Base-by-base conservation (phyloP, 768 basidiomycete species). In the Boletus fagicola region DNA sequence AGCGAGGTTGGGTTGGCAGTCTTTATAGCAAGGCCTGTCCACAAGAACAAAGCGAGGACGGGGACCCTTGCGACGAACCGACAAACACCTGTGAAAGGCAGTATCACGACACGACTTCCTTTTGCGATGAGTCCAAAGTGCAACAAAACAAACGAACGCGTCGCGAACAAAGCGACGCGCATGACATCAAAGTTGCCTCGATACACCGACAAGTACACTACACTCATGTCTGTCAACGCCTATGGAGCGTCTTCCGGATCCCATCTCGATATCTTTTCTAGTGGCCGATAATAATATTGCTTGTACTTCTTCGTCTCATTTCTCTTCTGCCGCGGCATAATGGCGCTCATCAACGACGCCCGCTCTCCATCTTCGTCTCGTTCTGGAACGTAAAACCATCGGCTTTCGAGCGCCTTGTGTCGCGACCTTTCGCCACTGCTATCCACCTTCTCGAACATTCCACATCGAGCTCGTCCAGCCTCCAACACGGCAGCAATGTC, bases 261-360 rank as follows among this genome's bases (percentile, higher is more conserved):
- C 88, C 88, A 90, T 63, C 83, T 75, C 44, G 83, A 81, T 24
- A 87, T 84, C 74, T 87, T 90, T 31, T 75, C 85, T 58, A 92
- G 72, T 10, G 90, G 90, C 30, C 79, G 78, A 74, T 85, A 92
- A 72, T 92, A 92, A 73, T 92, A 92, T 69, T 90, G 87, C 70
- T 92, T 92, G 59, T 86, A 88, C 74, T 90, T 87, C 79, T 87
- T 90, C 69, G 88, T 92, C 72, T 83, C 87, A 47, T 74, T 84
- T 53, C 90, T 75, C 73, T 90, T 92, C 53, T 78, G 87, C 15
- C 87, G 82, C 2, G 87, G 87, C 87, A 89, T 88, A 77, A 89
- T 83, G 58, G 83, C 84, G 65, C 76, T 71, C 54, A 91, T 81
- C 57, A 90, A 70, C 62, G 75, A 69, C 31, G 88, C 88, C n/a